Evolutionary conservation across 2,329 filamentous ascomycete species (phyloP).

Genomic region (Apiospora koreana): DNA sequence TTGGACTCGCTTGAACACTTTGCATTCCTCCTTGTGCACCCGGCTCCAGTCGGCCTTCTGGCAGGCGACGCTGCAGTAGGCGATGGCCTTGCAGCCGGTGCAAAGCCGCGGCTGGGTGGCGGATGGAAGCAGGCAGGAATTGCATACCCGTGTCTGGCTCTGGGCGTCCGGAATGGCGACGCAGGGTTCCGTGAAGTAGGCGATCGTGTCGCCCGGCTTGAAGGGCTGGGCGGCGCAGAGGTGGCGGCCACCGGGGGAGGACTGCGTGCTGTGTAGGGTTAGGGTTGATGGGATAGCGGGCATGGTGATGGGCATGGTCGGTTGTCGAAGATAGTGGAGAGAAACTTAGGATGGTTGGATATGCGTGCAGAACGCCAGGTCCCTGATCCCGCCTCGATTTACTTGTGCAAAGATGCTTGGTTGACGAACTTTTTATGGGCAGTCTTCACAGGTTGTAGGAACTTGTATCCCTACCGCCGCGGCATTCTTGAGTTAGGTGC

Average conservation of each 20-base stretch:
- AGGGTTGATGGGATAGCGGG: constrained; percentile 19
- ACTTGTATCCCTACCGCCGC: background rate
- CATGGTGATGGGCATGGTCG: background rate
- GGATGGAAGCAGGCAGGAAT: constrained; percentile 45
- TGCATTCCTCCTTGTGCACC: constrained; percentile 58
- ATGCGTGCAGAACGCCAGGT: background rate
- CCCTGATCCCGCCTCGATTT: background rate
- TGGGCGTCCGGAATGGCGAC: constrained; percentile 50
- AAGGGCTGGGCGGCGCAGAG: constrained; percentile 46
- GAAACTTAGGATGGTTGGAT: background rate
- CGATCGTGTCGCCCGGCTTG: constrained; percentile 46
- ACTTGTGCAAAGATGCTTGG: background rate
- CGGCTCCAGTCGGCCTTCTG: constrained; percentile 55
- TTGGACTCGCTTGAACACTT: constrained; percentile 42
- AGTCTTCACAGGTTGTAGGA: background rate
- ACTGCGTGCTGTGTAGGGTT: constrained; percentile 14
- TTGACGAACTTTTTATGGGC: background rate
- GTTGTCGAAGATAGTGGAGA: background rate
- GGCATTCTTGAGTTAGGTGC: background rate
- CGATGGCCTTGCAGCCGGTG: constrained; percentile 52
- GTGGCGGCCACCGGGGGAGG: constrained; percentile 41
- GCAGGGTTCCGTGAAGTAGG: constrained; percentile 43
- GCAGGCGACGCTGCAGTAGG: constrained; percentile 57
- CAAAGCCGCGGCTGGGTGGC: constrained; percentile 39
- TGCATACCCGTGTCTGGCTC: constrained; percentile 46